A percentile compares a stretch with the other conserved stretches of the same genome.
Evolutionary conservation across 2,329 filamentous ascomycete species (phyloP).

Genomic region (Zasmidium cellare): DNA sequence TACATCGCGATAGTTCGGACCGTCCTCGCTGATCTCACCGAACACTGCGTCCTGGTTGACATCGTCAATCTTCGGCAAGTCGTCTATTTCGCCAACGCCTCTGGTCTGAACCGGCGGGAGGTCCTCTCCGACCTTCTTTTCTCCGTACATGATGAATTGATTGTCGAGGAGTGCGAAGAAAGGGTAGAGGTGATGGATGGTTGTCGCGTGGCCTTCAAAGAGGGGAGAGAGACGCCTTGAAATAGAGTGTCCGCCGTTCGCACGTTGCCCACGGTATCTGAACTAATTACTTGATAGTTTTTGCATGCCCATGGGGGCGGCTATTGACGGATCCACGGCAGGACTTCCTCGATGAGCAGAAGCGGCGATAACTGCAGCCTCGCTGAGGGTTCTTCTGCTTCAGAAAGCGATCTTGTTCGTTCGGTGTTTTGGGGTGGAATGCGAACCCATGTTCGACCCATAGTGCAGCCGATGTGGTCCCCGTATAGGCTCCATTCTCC

Average conservation of each 20-base stretch:
- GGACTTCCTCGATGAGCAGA: not conserved
- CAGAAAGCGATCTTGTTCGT: not conserved
- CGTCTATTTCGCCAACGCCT: conserved; percentile 19
- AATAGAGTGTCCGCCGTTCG: not conserved
- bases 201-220: not conserved
- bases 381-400: not conserved
- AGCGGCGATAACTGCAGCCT: not conserved
- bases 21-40: conserved; percentile 16
- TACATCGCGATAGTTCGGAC: conserved; percentile 31
- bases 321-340: conserved; percentile 7
- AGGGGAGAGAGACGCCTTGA: not conserved
- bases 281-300: conserved; percentile 19
- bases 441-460: not conserved
- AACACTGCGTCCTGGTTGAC: conserved; percentile 14
- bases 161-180: not conserved
- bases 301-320: conserved; percentile 17
- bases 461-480: not conserved
- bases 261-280: not conserved
- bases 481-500: not conserved
- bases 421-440: not conserved
- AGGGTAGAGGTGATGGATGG: conserved; percentile 8
- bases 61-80: conserved; percentile 10
- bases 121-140: conserved; percentile 21
- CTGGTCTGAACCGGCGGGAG: conserved; percentile 17
- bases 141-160: conserved; percentile 12